Conservation (phyloP, 2,329 filamentous ascomycete genomes). For the Aurifilum marmelostoma region DNA sequence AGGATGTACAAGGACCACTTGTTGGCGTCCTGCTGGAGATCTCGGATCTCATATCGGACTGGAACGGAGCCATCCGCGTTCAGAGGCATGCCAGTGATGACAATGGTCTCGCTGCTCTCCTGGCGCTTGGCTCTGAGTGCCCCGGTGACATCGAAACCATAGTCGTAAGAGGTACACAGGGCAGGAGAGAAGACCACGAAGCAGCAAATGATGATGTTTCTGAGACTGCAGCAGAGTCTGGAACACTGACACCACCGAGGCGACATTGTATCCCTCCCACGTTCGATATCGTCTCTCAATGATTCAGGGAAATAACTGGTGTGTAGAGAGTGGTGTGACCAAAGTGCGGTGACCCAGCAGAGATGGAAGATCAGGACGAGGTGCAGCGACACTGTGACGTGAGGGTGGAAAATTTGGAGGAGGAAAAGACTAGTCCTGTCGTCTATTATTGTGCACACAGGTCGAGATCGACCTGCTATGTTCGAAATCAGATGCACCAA, state of each 20-base stretch:
- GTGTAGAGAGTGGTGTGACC: background rate
- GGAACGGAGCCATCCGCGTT: conserved; percentile 39
- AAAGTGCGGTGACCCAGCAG: background rate
- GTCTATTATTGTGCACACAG: background rate
- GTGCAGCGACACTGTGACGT: background rate
- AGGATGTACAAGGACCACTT: conserved; percentile 79
- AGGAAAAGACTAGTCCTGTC: background rate
- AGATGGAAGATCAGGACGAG: background rate
- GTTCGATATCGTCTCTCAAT: background rate
- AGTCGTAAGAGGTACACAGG: conserved; percentile 48
- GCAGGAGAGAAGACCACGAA: conserved; percentile 26
- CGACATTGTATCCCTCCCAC: conserved; percentile 11
- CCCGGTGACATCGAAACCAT: conserved; percentile 49
- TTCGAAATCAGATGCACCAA: background rate
- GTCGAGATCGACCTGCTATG: background rate
- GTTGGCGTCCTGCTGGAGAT: conserved; percentile 65
- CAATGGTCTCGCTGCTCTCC: conserved; percentile 39
- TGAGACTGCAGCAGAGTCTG: conserved; percentile 22
- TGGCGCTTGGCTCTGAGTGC: conserved; percentile 45
- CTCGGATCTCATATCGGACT: conserved; percentile 67
- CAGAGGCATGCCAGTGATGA: conserved; percentile 48
- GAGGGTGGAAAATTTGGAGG: background rate
- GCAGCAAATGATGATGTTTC: conserved; percentile 21
- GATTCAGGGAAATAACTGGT: background rate
- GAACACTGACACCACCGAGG: background rate